Evolutionary conservation across 1,139 yeast species (phyloP), one percentile per base, ranked within the genome.

Genomic region (Taphrina pruni): DNA sequence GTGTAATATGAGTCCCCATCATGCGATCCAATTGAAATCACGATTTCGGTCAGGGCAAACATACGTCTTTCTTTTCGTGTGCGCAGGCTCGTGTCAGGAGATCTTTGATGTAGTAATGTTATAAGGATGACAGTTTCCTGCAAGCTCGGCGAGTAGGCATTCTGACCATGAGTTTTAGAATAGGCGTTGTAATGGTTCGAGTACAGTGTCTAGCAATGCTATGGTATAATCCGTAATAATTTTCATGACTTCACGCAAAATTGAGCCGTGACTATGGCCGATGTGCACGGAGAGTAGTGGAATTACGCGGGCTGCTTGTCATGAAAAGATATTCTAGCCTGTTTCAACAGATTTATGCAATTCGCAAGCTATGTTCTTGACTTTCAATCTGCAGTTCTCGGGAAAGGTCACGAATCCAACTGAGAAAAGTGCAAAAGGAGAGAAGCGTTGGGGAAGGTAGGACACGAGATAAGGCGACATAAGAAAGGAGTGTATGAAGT

Each of bases 401-500:
- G 32, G 32, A 26, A 26, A 2, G 4, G 32, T 26, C 32, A 4
- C 32, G 32, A 26, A 26, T 2, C 4, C 32, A 26, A 26, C 4
- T 26, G 32, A 26, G 0, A 4, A 26, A 26, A 26, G 32, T 17
- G 17, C 32, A 26, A 26, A 26, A 26, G 4, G 4, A 26, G 32
- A 26, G 32, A 26, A 26, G 32, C 32, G 4, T 26, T 26, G 32
- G 4, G 32, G 4, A 26, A 26, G 4, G 32, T 4, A 26, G 32
- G 32, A 2, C 32, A 26, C 4, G 32, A 26, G 32, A 26, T 14
- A 11, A 6, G 14, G 6, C 3, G 6, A 39, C 43, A 39, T 14
- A 45, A n/a, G 20, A 45, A 50, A 21, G 41, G 41, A 38, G 58
- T 58, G 62, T 58, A 43, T 58, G 62, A 58, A 58, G 46, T 58